These are phyloP conservation scores for Cryptococcus deneoformans DNA, from an alignment of 1,284 basidiomycete species.

Conservation along the genomic window DNA sequence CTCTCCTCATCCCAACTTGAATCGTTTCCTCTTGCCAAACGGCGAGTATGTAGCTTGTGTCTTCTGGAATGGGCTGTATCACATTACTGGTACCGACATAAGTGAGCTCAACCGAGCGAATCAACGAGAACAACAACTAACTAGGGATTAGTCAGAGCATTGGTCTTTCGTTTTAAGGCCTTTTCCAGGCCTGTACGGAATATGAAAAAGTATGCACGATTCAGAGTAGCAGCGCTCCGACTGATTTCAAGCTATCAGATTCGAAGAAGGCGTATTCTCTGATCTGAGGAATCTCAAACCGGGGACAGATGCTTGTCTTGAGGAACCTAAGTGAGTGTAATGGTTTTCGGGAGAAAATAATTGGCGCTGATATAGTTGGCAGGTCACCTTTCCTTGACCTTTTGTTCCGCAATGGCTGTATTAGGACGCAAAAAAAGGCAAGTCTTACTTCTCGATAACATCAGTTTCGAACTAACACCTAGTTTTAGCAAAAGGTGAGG, in stretches of 20 bases:
- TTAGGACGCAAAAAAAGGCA: constrained; percentile 94
- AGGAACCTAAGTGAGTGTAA: constrained; percentile 75
- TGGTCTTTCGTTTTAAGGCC: constrained; percentile 85
- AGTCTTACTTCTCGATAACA: constrained; percentile 52
- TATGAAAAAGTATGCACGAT: constrained; percentile 36
- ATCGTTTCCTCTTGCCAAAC: constrained; percentile 76
- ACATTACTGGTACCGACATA: constrained; percentile 78
- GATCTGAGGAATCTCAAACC: constrained; percentile 89
- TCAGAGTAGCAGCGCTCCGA: constrained; percentile 33
- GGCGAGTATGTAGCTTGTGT: constrained; percentile 86
- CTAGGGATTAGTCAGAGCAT: constrained; percentile 61
- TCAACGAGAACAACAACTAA: neutral
- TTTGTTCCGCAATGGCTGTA: constrained; percentile 90
- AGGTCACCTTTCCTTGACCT: constrained; percentile 69
- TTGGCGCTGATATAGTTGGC: neutral
- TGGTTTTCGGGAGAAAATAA: neutral
- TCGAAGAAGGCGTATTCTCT: constrained; percentile 89
- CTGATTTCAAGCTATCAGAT: constrained; percentile 77
- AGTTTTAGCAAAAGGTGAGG: neutral
- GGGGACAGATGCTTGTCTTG: constrained; percentile 80
- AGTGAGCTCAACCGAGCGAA: constrained; percentile 29
- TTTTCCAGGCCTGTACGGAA: constrained; percentile 57
- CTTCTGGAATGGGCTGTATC: constrained; percentile 81
- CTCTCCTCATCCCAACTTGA: constrained; percentile 62
- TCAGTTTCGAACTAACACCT: neutral